A percentile compares a stretch with the other conserved stretches of the same genome.
Evolutionary conservation across 441 rosid genomes (phyloP).

Genomic region (Geranium incanum): DNA sequence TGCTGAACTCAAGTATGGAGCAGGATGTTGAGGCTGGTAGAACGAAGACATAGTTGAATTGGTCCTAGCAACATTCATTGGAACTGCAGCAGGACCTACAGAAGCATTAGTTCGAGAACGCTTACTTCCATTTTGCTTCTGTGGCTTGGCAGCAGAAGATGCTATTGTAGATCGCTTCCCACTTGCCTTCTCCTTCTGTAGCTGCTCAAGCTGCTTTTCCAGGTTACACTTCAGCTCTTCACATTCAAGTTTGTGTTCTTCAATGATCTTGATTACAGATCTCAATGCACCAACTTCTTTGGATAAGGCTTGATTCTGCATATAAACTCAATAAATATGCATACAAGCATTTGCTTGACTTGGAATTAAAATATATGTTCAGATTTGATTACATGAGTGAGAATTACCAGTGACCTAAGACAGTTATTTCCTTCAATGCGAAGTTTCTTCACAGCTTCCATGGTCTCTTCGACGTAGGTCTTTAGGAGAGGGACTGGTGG

Average conservation of each 20-base stretch:
- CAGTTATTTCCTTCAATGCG: constrained; percentile 37
- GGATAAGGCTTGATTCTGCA: constrained; percentile 50
- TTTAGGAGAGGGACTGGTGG: constrained; percentile 48
- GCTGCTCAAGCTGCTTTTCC: constrained; percentile 36
- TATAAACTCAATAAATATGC: constrained; percentile 9
- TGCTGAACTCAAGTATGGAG: constrained; percentile 24
- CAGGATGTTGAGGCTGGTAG: constrained; percentile 35
- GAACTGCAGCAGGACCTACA: constrained; percentile 22
- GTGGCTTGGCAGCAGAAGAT: constrained; percentile 22
- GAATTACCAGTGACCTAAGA: constrained; percentile 38
- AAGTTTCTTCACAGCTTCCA: constrained; percentile 26
- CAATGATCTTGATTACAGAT: constrained; percentile 44
- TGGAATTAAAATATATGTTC: constrained; percentile 9
- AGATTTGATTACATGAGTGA: constrained; percentile 1
- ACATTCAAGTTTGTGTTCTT: constrained; percentile 43
- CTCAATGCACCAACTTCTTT: constrained; percentile 48
- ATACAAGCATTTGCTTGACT: constrained; percentile 3
- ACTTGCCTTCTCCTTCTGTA: constrained; percentile 47
- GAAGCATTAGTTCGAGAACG: constrained; percentile 35
- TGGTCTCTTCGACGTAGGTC: constrained; percentile 33
- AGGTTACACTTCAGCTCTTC: constrained; percentile 38
- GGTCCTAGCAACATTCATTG: constrained; percentile 24
- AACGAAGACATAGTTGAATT: constrained; percentile 27
- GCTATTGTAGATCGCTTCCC: constrained; percentile 30
- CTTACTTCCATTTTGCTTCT: constrained; percentile 34